Conservation (phyloP, 2,329 filamentous ascomycete species). For the Rutstroemia sydowiana region DNA sequence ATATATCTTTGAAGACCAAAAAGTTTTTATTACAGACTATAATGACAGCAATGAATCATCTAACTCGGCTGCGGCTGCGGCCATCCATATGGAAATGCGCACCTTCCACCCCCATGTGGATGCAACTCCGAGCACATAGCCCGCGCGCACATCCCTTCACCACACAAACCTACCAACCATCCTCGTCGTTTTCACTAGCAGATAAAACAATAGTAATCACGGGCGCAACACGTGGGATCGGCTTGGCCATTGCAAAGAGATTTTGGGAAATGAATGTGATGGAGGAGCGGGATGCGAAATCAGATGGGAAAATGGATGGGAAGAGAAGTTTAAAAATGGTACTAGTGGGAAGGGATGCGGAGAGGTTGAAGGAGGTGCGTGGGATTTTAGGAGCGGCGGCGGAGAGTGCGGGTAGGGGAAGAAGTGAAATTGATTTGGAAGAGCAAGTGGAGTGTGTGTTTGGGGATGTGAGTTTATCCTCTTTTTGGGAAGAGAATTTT, state of each 20-base stretch:
- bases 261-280: too few species aligned
- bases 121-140: too few species aligned
- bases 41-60: too few species aligned
- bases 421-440: conserved; percentile 19
- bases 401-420: conserved; percentile 43
- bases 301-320: too few species aligned
- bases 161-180: too few species aligned
- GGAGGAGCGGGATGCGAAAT: too few species aligned
- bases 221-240: conserved; percentile 65
- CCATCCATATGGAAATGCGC: too few species aligned
- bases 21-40: too few species aligned
- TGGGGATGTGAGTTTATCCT: background rate
- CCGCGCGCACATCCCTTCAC: too few species aligned
- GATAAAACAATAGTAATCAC: conserved; percentile 47
- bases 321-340: conserved; percentile 51
- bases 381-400: conserved; percentile 31
- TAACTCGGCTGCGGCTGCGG: too few species aligned
- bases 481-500: too few species aligned
- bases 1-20: too few species aligned
- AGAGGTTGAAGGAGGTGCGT: conserved; percentile 62
- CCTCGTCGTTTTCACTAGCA: background rate
- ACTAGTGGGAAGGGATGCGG: conserved; percentile 50
- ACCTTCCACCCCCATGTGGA: background rate
- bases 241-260: conserved; percentile 56
- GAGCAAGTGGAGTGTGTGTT: conserved; percentile 22